A percentile compares a stretch with the other conserved stretches of the same genome.
phyloP scores from a whole-genome alignment of 2,329 filamentous ascomycete genomes.

The Penicillium italicum region DNA sequence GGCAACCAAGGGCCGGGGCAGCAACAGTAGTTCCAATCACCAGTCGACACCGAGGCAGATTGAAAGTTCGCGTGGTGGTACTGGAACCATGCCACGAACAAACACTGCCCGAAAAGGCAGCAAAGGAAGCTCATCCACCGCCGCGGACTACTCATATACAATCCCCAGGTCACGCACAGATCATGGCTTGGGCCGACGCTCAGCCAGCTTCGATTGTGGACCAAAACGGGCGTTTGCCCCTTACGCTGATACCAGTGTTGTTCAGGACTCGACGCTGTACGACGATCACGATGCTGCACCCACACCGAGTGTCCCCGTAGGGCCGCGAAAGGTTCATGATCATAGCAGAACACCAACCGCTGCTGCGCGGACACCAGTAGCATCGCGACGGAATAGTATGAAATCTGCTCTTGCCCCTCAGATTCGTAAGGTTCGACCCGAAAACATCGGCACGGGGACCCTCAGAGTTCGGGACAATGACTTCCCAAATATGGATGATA shows the following conservation, averaged over 20 bases:
- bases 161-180: constrained; percentile 34
- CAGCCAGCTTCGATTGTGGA: constrained; percentile 46
- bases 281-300: constrained; percentile 74
- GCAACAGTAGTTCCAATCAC: constrained; percentile 76
- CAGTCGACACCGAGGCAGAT: constrained; percentile 58
- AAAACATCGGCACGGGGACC: constrained; percentile 38
- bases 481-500: constrained; percentile 24
- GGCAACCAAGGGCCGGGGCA: constrained; percentile 57
- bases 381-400: constrained; percentile 43
- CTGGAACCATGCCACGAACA: constrained; percentile 23
- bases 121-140: constrained; percentile 72
- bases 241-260: constrained; percentile 20
- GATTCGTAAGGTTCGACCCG: constrained; percentile 36
- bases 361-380: constrained; percentile 31
- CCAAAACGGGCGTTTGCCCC: constrained; percentile 32
- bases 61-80: constrained; percentile 55
- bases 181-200: constrained; percentile 37
- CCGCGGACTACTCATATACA: constrained; percentile 65
- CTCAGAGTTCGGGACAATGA: constrained; percentile 34
- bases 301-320: constrained; percentile 76
- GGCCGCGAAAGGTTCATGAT: constrained; percentile 59
- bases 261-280: constrained; percentile 27
- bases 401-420: constrained; percentile 42
- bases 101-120: constrained; percentile 57
- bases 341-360: constrained; percentile 23